Base-by-base conservation (phyloP, 352 stramenopile genomes). In the Globisporangium viniferum region DNA sequence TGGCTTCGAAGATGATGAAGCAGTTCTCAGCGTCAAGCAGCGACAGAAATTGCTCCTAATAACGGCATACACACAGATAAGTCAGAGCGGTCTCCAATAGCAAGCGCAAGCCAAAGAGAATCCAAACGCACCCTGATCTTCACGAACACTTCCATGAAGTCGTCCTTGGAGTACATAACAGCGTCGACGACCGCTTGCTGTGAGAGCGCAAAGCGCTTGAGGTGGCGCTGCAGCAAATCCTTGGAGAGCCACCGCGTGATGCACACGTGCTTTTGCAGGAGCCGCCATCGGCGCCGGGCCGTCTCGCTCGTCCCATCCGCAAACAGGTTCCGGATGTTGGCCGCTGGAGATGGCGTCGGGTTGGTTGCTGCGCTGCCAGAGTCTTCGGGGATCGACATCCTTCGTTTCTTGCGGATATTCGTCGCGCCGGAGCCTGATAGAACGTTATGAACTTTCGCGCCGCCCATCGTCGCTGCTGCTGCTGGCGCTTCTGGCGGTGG, bases 21-120 rank as follows among this genome's bases (percentile, higher is more conserved):
- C 82, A 90, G 60, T 85, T 73, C 57, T 92, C 79, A 0, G 82
- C 82, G 49, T 92, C 82, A 8, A 92, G 60, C 9, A 92, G 73
- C 56, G 78, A 78, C 35, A 87, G 64, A 67, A 90, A 84, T 62
- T 90, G 82, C n/a, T 89, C 77, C 10, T 70, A 27, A 15, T 12
- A 46, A 56, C 7, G 5, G 5, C 39, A 41, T 12, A 14, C 31
- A 44, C 14, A 48, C 14, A 48, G 5, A 20, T 36, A 60, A 15
- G n/a, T 58, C 22, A n/a, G 51, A 22, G 24, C 5, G 20, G 18
- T n/a, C 29, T 31, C 10, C 14, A 1, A 8, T 35, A 18, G 2
- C 12, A 33, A 24, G 8, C 36, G 36, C 36, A 44, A 44, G 12
- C 36, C 2, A 44, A 44, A 44, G 36, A 14, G 36, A 44, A 44